phyloP scores from a whole-genome alignment of 2,329 filamentous ascomycete species.

The Diaporthe vaccinii region DNA sequence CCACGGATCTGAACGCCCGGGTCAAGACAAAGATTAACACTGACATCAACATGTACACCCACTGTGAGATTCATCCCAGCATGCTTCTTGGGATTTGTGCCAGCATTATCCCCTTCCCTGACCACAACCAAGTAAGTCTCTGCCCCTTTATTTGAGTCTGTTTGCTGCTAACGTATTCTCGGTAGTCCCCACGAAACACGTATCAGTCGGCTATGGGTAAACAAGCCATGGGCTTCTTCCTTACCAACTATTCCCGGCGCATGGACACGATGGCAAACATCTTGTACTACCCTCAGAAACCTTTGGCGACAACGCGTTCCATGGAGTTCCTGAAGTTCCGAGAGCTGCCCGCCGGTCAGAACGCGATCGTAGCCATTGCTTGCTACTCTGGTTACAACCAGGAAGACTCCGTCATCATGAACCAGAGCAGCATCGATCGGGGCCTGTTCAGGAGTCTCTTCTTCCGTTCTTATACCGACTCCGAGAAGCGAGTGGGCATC shows the following conservation, averaged over 20 bases:
- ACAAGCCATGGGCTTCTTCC: conserved; percentile 99
- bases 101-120: conserved; percentile 99
- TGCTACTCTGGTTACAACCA: conserved; percentile 99
- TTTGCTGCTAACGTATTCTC: conserved; percentile 49
- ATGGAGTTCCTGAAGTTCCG: conserved; percentile 99
- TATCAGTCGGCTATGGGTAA: conserved; percentile 99
- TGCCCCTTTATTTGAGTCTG: neutral
- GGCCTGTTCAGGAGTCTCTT: conserved; percentile 97
- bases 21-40: conserved; percentile 91
- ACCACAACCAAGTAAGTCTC: conserved; percentile 86
- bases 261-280: conserved; percentile 99
- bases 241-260: conserved; percentile 95
- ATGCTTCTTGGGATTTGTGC: conserved; percentile 99
- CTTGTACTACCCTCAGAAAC: conserved; percentile 98
- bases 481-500: conserved; percentile 95
- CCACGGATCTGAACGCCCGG: conserved; percentile 81
- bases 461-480: conserved; percentile 97
- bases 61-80: conserved; percentile 98
- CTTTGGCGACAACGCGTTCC: conserved; percentile 92
- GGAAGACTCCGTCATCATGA: conserved; percentile 99
- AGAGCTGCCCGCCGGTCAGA: conserved; percentile 95
- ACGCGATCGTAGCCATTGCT: conserved; percentile 97
- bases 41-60: conserved; percentile 92
- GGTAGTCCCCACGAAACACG: conserved; percentile 93
- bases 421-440: conserved; percentile 98